Evolutionary conservation across 2,329 filamentous ascomycete genomes (phyloP).

Genomic region (Cladophialophora carrionii): DNA sequence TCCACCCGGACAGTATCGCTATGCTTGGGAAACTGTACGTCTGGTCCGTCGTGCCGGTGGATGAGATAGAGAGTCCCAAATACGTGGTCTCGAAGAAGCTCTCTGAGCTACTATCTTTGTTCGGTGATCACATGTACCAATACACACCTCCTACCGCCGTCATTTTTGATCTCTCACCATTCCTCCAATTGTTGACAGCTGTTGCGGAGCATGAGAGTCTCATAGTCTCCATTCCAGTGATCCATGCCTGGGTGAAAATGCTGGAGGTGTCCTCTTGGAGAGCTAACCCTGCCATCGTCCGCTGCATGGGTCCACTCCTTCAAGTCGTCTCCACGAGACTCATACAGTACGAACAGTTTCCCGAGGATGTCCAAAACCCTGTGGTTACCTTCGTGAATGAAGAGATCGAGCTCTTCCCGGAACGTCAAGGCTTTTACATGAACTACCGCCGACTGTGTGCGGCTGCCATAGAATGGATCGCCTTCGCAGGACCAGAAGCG

Average conservation of each 20-base stretch:
- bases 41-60: slow-evolving; percentile 77
- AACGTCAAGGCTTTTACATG: slow-evolving; percentile 90
- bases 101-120: slow-evolving; percentile 84
- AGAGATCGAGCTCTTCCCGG: slow-evolving; percentile 92
- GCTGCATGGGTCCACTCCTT: slow-evolving; percentile 73
- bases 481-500: slow-evolving; percentile 77
- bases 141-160: slow-evolving; percentile 69
- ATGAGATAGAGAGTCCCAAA: slow-evolving; percentile 86
- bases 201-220: slow-evolving; percentile 85
- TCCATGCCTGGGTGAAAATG: slow-evolving; percentile 86
- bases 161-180: slow-evolving; percentile 69
- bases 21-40: slow-evolving; percentile 75
- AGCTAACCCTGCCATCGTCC: slow-evolving; percentile 62
- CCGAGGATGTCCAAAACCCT: slow-evolving; percentile 77
- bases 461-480: slow-evolving; percentile 83
- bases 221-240: slow-evolving; percentile 86
- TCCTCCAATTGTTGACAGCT: slow-evolving; percentile 76
- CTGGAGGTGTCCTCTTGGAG: slow-evolving; percentile 72
- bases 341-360: slow-evolving; percentile 83
- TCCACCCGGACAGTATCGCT: slow-evolving; percentile 69
- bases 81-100: slow-evolving; percentile 93
- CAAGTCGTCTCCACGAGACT: slow-evolving; percentile 82
- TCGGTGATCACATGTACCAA: slow-evolving; percentile 81
- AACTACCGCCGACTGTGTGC: slow-evolving; percentile 93
- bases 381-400: slow-evolving; percentile 83